Evolutionary conservation across 148 eudicot genomes (phyloP).

Genomic region (Fallopia convolvulus): DNA sequence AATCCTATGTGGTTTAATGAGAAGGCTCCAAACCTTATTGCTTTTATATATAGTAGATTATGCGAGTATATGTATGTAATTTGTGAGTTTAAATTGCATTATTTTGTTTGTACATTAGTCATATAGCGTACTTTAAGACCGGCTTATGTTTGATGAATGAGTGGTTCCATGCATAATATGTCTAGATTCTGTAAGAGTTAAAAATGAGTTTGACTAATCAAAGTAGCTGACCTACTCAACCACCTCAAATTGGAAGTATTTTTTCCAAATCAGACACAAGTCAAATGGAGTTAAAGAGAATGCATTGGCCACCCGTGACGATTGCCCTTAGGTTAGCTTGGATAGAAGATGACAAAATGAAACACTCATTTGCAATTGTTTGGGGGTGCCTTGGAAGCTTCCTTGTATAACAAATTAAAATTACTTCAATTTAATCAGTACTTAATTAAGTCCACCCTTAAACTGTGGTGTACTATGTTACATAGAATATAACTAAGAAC

Average conservation of each 20-base stretch:
- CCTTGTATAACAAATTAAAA: too few relatives aligned
- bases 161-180: background rate
- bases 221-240: conserved; percentile 4
- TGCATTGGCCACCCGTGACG: background rate
- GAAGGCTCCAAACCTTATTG: too few relatives aligned
- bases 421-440: too few relatives aligned
- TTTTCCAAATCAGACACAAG: background rate
- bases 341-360: background rate
- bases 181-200: background rate
- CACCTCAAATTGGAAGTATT: background rate
- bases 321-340: background rate
- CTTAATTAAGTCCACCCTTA: too few relatives aligned
- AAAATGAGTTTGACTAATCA: background rate
- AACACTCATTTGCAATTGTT: background rate
- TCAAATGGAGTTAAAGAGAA: background rate
- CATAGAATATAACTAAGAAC: too few relatives aligned
- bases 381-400: too few relatives aligned
- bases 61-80: too few relatives aligned
- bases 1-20: too few relatives aligned
- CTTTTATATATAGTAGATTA: too few relatives aligned
- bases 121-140: background rate
- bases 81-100: background rate
- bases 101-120: background rate
- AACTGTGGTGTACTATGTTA: too few relatives aligned
- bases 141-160: background rate